Evolutionary conservation across 805 yeast genomes (phyloP).

Genomic region (Starmerella etchellsii): DNA sequence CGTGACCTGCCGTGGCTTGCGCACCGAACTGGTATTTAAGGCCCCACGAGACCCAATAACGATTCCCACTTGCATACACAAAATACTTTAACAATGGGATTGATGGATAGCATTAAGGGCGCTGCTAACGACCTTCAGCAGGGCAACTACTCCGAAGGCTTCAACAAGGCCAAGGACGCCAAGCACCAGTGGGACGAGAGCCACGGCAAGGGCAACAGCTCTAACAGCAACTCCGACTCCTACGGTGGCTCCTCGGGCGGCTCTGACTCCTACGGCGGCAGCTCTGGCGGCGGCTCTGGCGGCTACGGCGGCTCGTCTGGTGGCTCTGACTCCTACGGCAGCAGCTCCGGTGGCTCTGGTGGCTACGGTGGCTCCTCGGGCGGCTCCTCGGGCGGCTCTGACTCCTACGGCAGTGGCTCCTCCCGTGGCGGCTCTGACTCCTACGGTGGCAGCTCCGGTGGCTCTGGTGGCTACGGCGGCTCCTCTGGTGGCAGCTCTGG

Average conservation of each 20-base stretch:
- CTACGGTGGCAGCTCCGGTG: constrained; percentile 25
- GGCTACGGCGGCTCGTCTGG: constrained; percentile 24
- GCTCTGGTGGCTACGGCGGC: constrained; percentile 27
- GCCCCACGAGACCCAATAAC: too few relatives aligned
- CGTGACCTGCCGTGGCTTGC: too few relatives aligned
- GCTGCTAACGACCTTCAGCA: constrained; percentile 14
- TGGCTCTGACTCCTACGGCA: constrained; percentile 24
- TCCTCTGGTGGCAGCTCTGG: constrained; percentile 24
- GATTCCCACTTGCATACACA: too few relatives aligned
- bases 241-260: constrained; percentile 21
- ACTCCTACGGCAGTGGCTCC: constrained; percentile 19
- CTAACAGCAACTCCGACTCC: neutral
- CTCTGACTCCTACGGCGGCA: constrained; percentile 24
- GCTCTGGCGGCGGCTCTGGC: constrained; percentile 18
- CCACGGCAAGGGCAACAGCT: constrained; percentile 2
- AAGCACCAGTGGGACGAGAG: constrained; percentile 4
- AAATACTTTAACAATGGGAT: constrained; percentile 20
- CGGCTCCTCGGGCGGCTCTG: constrained; percentile 14
- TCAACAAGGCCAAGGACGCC: constrained; percentile 17
- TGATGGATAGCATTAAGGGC: constrained; percentile 14
- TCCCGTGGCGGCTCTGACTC: constrained; percentile 16
- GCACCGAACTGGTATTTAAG: too few relatives aligned
- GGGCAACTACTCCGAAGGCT: constrained; percentile 11
- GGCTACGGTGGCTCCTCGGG: constrained; percentile 6
- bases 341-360: constrained; percentile 10